These are phyloP conservation scores for Fraxinus sp. DNA, from an alignment of 305 asterid genomes.

Conservation along the genomic window DNA sequence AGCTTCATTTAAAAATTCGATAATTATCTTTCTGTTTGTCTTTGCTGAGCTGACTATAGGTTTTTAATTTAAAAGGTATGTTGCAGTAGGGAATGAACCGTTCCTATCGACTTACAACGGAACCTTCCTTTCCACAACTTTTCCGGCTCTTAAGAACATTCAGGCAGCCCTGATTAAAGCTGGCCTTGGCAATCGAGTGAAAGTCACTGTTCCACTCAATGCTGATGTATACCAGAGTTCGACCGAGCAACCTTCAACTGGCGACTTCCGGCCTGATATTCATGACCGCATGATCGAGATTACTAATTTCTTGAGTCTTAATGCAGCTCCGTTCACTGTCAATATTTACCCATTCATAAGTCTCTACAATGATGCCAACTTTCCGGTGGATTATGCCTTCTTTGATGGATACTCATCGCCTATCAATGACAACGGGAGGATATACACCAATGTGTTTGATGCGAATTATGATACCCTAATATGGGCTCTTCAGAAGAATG, in stretches of 20 bases:
- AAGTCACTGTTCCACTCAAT: conserved; percentile 72
- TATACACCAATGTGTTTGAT: conserved; percentile 75
- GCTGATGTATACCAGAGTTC: conserved; percentile 86
- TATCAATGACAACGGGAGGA: conserved; percentile 71
- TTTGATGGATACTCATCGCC: conserved; percentile 72
- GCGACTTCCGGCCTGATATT: conserved; percentile 68
- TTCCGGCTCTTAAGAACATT: conserved; percentile 76
- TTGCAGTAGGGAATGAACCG: conserved; percentile 97
- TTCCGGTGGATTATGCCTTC: conserved; percentile 86
- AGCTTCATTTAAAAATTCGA: not conserved
- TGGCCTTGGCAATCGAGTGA: conserved; percentile 71
- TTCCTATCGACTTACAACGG: conserved; percentile 67
- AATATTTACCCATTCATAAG: conserved; percentile 95
- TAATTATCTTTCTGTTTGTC: not conserved
- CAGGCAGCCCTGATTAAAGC: conserved; percentile 94
- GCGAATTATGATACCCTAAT: conserved; percentile 85
- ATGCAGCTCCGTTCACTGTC: conserved; percentile 77
- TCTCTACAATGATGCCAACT: conserved; percentile 61
- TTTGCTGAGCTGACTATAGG: conserved; percentile 19
- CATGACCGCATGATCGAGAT: conserved; percentile 60
- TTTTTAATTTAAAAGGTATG: conserved; percentile 54
- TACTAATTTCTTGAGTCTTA: conserved; percentile 57
- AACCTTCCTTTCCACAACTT: conserved; percentile 52
- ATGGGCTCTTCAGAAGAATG: conserved; percentile 76
- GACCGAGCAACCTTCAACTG: conserved; percentile 63